These are phyloP conservation scores for Mucor ambiguus DNA, from an alignment of 371 early-diverging fungal species.

Conservation along the genomic window DNA sequence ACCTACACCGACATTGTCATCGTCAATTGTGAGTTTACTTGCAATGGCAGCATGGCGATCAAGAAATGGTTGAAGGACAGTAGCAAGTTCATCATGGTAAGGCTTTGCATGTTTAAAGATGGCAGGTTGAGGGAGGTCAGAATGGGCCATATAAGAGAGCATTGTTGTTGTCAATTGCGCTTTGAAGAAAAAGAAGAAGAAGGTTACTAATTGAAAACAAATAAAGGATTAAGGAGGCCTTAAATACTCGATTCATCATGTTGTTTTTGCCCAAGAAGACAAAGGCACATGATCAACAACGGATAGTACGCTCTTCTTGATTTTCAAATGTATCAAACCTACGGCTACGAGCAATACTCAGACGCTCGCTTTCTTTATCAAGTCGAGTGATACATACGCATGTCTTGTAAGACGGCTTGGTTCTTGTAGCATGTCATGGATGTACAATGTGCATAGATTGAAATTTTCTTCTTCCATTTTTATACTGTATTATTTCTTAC, in stretches of 20 bases:
- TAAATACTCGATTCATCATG: not conserved
- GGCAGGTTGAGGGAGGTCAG: not conserved
- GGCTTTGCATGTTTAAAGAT: not conserved
- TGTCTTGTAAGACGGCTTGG: not conserved
- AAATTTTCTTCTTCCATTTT: too few species aligned
- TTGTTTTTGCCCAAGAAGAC: not conserved
- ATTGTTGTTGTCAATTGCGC: not conserved
- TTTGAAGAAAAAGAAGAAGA: not conserved
- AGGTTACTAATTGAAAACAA: not conserved
- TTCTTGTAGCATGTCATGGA: too few species aligned
- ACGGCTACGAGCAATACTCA: not conserved
- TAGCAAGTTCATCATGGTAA: not conserved
- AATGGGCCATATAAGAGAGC: not conserved
- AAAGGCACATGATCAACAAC: not conserved
- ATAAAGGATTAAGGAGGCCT: not conserved
- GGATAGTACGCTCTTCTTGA: not conserved
- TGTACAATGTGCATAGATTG: too few species aligned
- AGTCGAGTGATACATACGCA: not conserved
- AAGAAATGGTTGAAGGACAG: not conserved
- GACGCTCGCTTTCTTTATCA: not conserved
- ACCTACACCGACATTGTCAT: conserved; percentile 8
- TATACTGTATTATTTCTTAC: too few species aligned
- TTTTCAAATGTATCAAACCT: not conserved
- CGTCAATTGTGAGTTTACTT: conserved; percentile 1
- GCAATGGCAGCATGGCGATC: not conserved